Evolutionary conservation across 169 alveolate genomes (phyloP), one percentile per base, ranked within the genome.

Genomic region (Eimeria acervulina): DNA sequence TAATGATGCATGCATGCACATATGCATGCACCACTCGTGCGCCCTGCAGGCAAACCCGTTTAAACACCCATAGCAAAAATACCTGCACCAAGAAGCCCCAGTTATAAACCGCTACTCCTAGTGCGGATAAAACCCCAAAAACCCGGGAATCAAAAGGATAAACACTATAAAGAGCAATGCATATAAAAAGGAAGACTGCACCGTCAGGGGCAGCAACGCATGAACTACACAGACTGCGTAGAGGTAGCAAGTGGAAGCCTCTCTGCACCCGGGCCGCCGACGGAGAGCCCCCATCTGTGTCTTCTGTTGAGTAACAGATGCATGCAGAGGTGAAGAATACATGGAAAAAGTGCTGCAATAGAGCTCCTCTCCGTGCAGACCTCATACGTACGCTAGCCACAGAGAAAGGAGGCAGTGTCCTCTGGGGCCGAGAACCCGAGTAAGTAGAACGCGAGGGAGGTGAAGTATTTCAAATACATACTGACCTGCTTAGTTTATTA

Each of bases 371-470:
- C 10, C 38, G 8, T 63, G 55, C n/a, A 42, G 59, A 51, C 61
- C 33, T 19, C 68, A 44, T 42, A 70, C 90, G 90, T n/a, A 80
- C 40, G 63, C 90, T 80, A 80, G 90, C 90, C 90, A 80, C 68
- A 26, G 31, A 4, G 68, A 19, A 8, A 78, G 63, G 42, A 42
- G 44, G 90, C 40, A 13, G 66, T 23, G 90, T 51, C 90, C 42
- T 44, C 31, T 52, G 70, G 28, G 28, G 47, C 12, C 8, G 21
- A n/a, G 23, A 8, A 28, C 31, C 42, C 47, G 66, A 42, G 21
- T 47, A 19, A 31, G 23, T 5, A 40, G 40, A 80, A 15, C 5
- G 19, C 26, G 28, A 80, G 23, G 42, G 33, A 80, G 38, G 23
- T 80, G 15, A 44, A 51, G 66, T 7, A 52, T 17, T 44, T 80